Conservation (phyloP, 75 land plant genomes). For the Chamaecyparis obtusa region DNA sequence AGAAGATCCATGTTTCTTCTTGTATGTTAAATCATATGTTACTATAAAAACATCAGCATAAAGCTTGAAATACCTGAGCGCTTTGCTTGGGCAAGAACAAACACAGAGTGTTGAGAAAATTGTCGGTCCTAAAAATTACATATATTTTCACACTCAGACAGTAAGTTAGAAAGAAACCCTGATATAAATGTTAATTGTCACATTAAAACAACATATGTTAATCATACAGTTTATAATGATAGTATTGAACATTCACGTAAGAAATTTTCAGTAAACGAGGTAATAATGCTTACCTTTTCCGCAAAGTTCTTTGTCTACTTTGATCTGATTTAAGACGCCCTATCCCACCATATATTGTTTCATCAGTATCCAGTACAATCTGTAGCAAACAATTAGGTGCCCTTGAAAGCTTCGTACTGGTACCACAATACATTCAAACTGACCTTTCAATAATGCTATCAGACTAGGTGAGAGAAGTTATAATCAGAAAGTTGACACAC, state of each 20-base stretch:
- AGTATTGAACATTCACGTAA: not conserved
- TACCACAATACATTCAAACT: not conserved
- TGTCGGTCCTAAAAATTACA: slow-evolving; percentile 51
- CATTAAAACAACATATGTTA: not conserved
- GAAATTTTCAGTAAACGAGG: not conserved
- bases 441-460: slow-evolving; percentile 3
- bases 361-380: slow-evolving; percentile 70
- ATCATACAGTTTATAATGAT: not conserved
- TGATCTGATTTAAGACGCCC: slow-evolving; percentile 35
- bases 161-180: not conserved
- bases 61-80: slow-evolving; percentile 56
- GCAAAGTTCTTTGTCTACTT: slow-evolving; percentile 41
- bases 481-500: not conserved
- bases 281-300: slow-evolving; percentile 36
- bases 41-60: not conserved
- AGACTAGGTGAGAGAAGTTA: slow-evolving; percentile 1
- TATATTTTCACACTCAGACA: not conserved
- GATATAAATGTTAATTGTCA: not conserved
- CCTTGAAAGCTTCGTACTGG: slow-evolving; percentile 2
- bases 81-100: slow-evolving; percentile 63
- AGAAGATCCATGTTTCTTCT: slow-evolving; percentile 2
- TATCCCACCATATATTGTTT: slow-evolving; percentile 59
- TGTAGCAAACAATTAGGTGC: slow-evolving; percentile 13
- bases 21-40: not conserved
- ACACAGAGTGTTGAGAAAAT: slow-evolving; percentile 48